A percentile compares a stretch with the other conserved stretches of the same genome.
Conservation (phyloP, 1,139 yeast species). For the Ogataea hybrid region DNA sequence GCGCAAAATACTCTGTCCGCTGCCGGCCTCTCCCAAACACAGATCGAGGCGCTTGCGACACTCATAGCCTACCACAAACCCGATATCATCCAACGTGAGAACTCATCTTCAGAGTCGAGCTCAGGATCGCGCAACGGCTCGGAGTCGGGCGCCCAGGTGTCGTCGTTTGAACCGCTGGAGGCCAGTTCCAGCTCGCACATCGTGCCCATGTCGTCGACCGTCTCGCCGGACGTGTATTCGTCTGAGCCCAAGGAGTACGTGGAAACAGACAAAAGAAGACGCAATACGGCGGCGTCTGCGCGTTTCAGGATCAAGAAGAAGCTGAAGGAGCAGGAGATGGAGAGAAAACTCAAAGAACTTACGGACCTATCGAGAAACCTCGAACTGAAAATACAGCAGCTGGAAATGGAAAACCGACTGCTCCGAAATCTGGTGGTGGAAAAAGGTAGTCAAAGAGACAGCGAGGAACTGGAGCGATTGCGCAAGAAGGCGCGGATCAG, state of each 20-base stretch:
- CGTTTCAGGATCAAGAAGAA: constrained; percentile 80
- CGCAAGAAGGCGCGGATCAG: constrained; percentile 31
- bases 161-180: neutral
- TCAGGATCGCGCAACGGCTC: constrained; percentile 5
- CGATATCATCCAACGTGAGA: constrained; percentile 13
- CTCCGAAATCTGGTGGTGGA: constrained; percentile 74
- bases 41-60: constrained; percentile 70
- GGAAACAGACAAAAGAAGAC: constrained; percentile 48
- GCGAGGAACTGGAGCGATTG: constrained; percentile 33
- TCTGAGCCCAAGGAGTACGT: constrained; percentile 10
- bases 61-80: constrained; percentile 67
- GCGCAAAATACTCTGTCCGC: constrained; percentile 60
- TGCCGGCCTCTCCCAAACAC: constrained; percentile 65
- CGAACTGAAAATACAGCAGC: constrained; percentile 60
- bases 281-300: constrained; percentile 82
- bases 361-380: constrained; percentile 58
- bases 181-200: neutral
- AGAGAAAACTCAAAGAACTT: constrained; percentile 58
- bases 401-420: constrained; percentile 63
- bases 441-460: constrained; percentile 37
- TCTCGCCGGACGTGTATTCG: constrained; percentile 4
- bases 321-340: constrained; percentile 82
- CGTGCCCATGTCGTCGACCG: neutral
- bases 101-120: constrained; percentile 1
- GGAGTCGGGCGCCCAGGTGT: neutral